Evolutionary conservation across 139 green algal species (phyloP), one percentile per base, ranked within the genome.

Genomic region (Coelastrella sp.): DNA sequence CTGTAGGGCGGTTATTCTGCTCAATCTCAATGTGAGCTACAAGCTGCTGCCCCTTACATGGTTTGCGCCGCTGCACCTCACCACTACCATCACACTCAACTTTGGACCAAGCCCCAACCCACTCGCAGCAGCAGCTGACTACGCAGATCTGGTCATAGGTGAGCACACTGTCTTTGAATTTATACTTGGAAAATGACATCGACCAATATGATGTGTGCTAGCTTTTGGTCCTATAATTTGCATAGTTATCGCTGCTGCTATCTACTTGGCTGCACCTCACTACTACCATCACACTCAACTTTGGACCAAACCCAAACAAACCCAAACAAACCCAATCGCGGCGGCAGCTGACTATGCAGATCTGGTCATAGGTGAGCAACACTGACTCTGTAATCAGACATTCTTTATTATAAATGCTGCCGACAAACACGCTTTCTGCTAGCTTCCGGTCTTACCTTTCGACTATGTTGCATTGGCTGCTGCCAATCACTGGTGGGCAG

Each of bases 31-130:
- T 58, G 61, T 88, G 17, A 61, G 20, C 83, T 88, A 88, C 83
- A 88, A 88, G 83, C 47, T 80, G 68, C 17, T 88, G 47, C 83
- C 83, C 19, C 68, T 75, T 7, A 88, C 83, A 19, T 88, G 83
- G 83, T 88, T 47, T 47, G 23, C 22, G 8, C 77, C 54, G 4
- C 5, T 88, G 54, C 68, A 23, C 5, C 17, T 75, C 4, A 22
- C 47, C 1, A 47, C 32, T 47, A 47, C 32, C 32, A 47, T 47
- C 32, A 47, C 32, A 2, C 32, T 47, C 32, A 47, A 47, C 32
- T 47, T 47, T 47, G 32, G 32, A 47, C 32, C 32, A 47, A 47
- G 1, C 32, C 32, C 32, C 32, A 47, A 47, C 32, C 32, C 32
- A 47, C 32, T 47, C 32, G 32, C 32, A 7, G 64, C 64, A 7